Percentiles rank a stretch among this genome's conserved stretches.
These are phyloP conservation scores for Tetracentron sinense DNA, from an alignment of 164 flowering plant species.

Conservation along the genomic window DNA sequence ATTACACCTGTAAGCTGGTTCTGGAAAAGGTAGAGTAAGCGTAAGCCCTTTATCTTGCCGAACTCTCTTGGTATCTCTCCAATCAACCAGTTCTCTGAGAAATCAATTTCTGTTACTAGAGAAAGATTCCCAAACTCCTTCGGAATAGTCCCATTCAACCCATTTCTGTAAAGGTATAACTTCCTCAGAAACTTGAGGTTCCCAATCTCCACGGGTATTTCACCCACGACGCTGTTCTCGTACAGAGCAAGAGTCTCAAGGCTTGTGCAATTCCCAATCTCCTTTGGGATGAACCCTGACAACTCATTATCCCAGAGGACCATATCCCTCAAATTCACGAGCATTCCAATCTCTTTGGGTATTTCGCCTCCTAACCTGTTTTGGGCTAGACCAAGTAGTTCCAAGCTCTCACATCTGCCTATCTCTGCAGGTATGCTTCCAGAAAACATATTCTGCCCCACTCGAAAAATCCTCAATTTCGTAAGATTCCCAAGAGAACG, in stretches of 20 bases:
- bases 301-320: constrained; percentile 66
- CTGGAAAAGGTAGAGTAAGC: constrained; percentile 65
- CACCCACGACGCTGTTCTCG: constrained; percentile 60
- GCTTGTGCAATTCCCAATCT: constrained; percentile 65
- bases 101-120: constrained; percentile 64
- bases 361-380: constrained; percentile 58
- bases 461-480: constrained; percentile 64
- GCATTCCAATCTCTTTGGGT: constrained; percentile 76
- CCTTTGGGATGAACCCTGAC: constrained; percentile 69
- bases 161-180: constrained; percentile 75
- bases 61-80: constrained; percentile 84
- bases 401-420: constrained; percentile 52
- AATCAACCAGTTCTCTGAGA: constrained; percentile 67
- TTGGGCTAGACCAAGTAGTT: constrained; percentile 78
- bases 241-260: constrained; percentile 72
- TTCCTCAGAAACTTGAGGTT: constrained; percentile 46
- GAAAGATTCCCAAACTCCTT: constrained; percentile 80
- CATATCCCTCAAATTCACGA: constrained; percentile 47
- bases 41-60: constrained; percentile 49
- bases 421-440: constrained; percentile 72
- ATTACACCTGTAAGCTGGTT: constrained; percentile 78
- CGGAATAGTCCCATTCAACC: constrained; percentile 79
- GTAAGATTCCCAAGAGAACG: constrained; percentile 67
- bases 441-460: constrained; percentile 76
- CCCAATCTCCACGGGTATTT: constrained; percentile 66